Percentiles rank a stretch among this genome's conserved stretches.
Conservation (phyloP, 768 basidiomycete species). For the Naganishia friedmannii region DNA sequence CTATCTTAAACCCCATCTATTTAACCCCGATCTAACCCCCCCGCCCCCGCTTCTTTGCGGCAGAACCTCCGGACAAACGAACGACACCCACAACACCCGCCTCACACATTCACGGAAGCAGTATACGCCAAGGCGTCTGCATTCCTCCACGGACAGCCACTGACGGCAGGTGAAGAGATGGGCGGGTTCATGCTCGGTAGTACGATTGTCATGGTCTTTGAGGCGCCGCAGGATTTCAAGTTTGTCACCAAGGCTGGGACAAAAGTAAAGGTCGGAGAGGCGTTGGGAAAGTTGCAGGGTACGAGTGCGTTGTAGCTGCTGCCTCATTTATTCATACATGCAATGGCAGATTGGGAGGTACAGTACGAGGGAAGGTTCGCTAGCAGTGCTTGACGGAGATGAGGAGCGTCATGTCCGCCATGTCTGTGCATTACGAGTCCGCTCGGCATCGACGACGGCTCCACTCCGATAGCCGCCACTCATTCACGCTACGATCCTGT, state of each 20-base stretch:
- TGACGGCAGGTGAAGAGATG: slow-evolving; percentile 87
- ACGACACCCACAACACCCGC: slow-evolving; percentile 62
- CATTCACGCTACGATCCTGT: background rate
- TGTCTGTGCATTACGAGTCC: background rate
- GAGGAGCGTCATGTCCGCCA: background rate
- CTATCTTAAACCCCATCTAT: slow-evolving; percentile 6
- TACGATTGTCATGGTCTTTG: slow-evolving; percentile 94
- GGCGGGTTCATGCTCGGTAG: slow-evolving; percentile 93
- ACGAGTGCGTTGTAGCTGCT: background rate
- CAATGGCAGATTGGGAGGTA: background rate
- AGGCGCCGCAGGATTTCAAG: slow-evolving; percentile 79
- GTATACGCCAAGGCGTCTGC: slow-evolving; percentile 81
- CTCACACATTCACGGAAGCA: slow-evolving; percentile 86
- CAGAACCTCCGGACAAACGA: slow-evolving; percentile 86
- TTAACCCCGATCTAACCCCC: background rate
- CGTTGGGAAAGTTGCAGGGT: slow-evolving; percentile 59
- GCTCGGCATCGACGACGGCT: background rate
- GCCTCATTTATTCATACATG: background rate
- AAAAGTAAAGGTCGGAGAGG: slow-evolving; percentile 81
- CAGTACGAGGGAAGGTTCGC: too few relatives aligned
- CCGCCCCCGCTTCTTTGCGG: background rate
- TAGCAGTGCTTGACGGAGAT: too few relatives aligned
- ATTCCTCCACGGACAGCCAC: slow-evolving; percentile 80
- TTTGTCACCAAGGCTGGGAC: slow-evolving; percentile 74
- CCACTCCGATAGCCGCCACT: slow-evolving; percentile 18